Base-by-base conservation (phyloP, 2,329 filamentous ascomycete species). In the Talaromyces amestolkiae region DNA sequence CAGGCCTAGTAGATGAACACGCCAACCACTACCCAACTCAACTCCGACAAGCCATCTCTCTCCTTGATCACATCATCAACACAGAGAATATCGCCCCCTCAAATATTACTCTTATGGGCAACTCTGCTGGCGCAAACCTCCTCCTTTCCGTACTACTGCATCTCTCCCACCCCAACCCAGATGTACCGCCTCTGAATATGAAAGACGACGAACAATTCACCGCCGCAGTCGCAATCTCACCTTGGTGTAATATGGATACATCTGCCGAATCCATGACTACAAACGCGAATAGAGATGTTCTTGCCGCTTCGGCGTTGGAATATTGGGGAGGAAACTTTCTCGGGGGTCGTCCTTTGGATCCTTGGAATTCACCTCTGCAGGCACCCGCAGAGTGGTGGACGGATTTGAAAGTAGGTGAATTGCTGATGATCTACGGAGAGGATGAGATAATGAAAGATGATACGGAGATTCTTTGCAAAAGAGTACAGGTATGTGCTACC, bases 291-390 rank as follows among this genome's bases (percentile, higher is more conserved):
- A 65, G 47, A 15, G 63, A 65, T 33, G 19, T 65, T 27, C 19
- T 65, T 9, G 19, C 27, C 3, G 33, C 58, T 8, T 65, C 63
- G 9, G 35, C 63, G 2, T 24, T 65, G 13, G 58, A 58, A 3
- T 65, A 65, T 31, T 65, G 63, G 63, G 63, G 58, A n/a, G 19
- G 51, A 3, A 65, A 65, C 15, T 33, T 61, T n/a, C 59, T 65
- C 24, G 45, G 45, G 19, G 47, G 45, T 24, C 56, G 47, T 37
- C n/a, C 31, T 1, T 27, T 27, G 7, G 63, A 65, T 35, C 58
- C 63, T 13, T 65, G 63, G 63, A 65, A 65, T 39, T 53, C 58
- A 9, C 63, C 63, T 31, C 22, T 65, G 35, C 19, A 45, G 3
- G 63, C 63, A 39, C 63, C 63, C 3, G 59, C n/a, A 13, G 45